Evolutionary conservation across 768 basidiomycete species (phyloP), one percentile per base, ranked within the genome.

Genomic region (Nidularia pulvinata): DNA sequence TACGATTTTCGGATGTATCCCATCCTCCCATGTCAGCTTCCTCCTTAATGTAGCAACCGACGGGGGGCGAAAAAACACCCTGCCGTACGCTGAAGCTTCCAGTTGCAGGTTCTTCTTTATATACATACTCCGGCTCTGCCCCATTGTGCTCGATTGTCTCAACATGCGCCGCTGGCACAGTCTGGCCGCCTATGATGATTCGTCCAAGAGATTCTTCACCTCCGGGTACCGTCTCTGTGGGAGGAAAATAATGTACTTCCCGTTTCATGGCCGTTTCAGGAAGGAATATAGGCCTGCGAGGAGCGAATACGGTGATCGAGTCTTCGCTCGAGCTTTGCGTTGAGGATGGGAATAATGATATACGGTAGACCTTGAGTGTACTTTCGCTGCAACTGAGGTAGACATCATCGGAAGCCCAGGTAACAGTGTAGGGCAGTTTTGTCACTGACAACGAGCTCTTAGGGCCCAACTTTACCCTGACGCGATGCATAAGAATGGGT

Each of bases 341-440:
- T 10, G 45, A 14, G 13, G 25, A n/a, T 25, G 25, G 13, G 61
- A 69, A 67, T 4, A 69, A 57, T 7, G 51, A 45, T 25, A 69
- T 55, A 11, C 62, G 62, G 25, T 35, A 57, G 3, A 66, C 62
- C n/a, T 46, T 42, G 14, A 69, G 57, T 6, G 46, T 46, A 2
- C 46, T 47, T n/a, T 42, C 48, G 48, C 59, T 59, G 10, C 53
- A 39, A 2, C 65, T 64, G 19, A 67, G n/a, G 52, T 63, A 67
- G 7, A 67, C 55, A 7, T 67, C 36, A 6, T 55, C 45, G 7
- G 56, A 42, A 2, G 58, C 62, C 67, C 67, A 69, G 1, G 63
- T 69, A 22, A 69, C 36, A 30, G 55, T 64, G 55, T 36, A 66
- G 1, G 67, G 66, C 7, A 66, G 55, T 25, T 58, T 49, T 13